Percentiles rank a stretch among this genome's conserved stretches.
Conservation (phyloP, 345 rosid species). For the Eucalyptus urophylla region DNA sequence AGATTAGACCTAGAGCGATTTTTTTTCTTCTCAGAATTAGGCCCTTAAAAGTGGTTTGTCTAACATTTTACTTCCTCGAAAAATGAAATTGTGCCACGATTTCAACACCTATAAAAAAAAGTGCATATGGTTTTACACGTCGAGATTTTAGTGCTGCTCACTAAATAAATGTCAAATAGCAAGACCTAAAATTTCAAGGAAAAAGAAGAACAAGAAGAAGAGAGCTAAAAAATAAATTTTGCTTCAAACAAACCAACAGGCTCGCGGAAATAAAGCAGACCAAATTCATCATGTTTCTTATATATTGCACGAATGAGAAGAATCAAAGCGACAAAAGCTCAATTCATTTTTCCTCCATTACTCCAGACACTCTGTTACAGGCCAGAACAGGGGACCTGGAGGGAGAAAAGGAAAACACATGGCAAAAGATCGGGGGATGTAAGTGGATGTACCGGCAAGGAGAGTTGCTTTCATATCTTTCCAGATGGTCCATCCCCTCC, state of each 20-base stretch:
- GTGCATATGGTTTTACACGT: background rate
- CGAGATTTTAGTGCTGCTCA: background rate
- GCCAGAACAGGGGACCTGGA: background rate
- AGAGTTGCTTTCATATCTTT: background rate
- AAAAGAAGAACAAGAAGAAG: background rate
- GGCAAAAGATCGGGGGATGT: background rate
- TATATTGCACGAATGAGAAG: background rate
- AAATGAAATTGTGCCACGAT: background rate
- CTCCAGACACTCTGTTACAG: background rate
- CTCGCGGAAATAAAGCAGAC: background rate
- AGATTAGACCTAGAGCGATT: too few relatives aligned
- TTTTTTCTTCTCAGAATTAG: background rate
- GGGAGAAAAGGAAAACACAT: background rate
- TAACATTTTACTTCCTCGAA: background rate
- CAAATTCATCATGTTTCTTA: background rate
- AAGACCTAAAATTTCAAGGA: background rate
- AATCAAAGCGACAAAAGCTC: background rate
- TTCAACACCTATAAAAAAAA: background rate
- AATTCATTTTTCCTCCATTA: background rate
- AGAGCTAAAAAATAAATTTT: background rate
- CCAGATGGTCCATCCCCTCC: background rate
- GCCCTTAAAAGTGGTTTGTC: background rate
- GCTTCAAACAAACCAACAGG: background rate
- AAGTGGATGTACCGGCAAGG: background rate
- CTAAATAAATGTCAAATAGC: fast-evolving